Conservation (phyloP, 805 yeast genomes). For the Yarrowia sp. region DNA sequence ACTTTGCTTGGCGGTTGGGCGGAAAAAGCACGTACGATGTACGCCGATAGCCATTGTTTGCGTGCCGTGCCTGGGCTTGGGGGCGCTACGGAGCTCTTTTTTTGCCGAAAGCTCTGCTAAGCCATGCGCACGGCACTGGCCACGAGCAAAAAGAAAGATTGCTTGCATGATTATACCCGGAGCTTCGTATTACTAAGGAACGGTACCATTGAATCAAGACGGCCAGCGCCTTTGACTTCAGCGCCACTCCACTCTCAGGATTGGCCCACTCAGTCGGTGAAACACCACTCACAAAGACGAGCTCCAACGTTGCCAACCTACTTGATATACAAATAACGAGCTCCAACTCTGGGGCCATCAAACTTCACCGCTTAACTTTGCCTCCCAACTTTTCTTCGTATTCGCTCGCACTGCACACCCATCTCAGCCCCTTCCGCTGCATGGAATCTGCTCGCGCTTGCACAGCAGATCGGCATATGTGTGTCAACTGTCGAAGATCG, state of each 20-base stretch:
- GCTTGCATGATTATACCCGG: no score
- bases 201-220: no score
- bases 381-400: background rate
- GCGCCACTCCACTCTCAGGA: background rate
- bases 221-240: background rate
- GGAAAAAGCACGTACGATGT: background rate
- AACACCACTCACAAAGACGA: background rate
- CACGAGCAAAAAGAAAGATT: background rate
- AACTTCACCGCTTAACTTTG: background rate
- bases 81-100: background rate
- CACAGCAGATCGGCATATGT: background rate
- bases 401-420: background rate
- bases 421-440: constrained; percentile 6
- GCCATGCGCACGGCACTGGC: background rate
- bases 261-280: background rate
- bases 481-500: constrained; percentile 7
- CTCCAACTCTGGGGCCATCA: background rate
- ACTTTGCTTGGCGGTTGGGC: background rate
- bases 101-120: background rate
- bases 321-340: background rate
- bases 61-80: constrained; percentile 1
- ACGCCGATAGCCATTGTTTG: background rate
- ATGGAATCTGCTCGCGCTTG: constrained; percentile 13
- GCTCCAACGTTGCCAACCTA: constrained; percentile 4
- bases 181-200: no score